These are phyloP conservation scores for Camellia oleifera DNA, from an alignment of 179 eudicot genomes.

Conservation along the genomic window DNA sequence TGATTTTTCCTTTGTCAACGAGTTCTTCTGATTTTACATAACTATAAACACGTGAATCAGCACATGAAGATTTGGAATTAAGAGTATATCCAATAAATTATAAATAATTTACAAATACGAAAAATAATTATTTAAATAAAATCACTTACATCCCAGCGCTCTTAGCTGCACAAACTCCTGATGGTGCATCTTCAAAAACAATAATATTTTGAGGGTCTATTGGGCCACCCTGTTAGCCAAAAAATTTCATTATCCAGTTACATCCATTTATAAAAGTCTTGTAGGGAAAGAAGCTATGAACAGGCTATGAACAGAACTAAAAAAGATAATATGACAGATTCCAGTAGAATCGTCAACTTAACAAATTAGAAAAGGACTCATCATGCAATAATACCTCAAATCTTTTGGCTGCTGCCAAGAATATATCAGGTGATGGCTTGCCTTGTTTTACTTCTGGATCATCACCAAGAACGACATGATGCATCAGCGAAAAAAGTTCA, in stretches of 20 bases:
- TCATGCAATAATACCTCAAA: slow-evolving; percentile 57
- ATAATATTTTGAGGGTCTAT: slow-evolving; percentile 60
- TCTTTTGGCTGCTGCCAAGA: slow-evolving; percentile 86
- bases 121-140: background rate
- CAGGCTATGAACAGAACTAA: background rate
- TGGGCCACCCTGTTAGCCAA: slow-evolving; percentile 65
- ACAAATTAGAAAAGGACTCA: background rate
- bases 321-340: background rate
- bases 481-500: slow-evolving; percentile 83
- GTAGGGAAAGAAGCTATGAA: background rate
- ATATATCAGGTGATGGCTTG: slow-evolving; percentile 91
- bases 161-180: slow-evolving; percentile 87
- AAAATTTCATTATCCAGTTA: slow-evolving; percentile 5
- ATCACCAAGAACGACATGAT: slow-evolving; percentile 90
- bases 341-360: background rate
- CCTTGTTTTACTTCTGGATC: slow-evolving; percentile 97
- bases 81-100: background rate
- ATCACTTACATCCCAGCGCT: slow-evolving; percentile 90
- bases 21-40: background rate
- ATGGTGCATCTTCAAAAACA: slow-evolving; percentile 96
- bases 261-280: background rate
- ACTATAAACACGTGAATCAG: background rate
- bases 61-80: background rate
- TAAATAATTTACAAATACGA: background rate
- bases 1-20: background rate